Evolutionary conservation across 495 filamentous ascomycete genomes (phyloP).

Genomic region (Penicillium bialowiezense): DNA sequence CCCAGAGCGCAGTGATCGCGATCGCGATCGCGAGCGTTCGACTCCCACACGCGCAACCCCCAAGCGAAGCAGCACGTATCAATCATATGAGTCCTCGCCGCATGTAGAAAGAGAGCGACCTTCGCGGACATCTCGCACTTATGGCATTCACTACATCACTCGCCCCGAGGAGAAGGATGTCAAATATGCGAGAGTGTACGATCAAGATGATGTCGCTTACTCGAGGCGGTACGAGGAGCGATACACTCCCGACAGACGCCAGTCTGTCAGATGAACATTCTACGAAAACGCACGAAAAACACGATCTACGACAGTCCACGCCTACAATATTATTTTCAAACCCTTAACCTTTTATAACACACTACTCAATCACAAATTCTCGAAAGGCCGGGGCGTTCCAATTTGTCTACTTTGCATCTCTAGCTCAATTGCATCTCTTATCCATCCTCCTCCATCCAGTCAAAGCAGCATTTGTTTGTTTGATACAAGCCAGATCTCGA

Average conservation of each 20-base stretch:
- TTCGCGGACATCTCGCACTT: slow-evolving; percentile 13
- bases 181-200: slow-evolving; percentile 17
- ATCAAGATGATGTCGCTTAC: slow-evolving; percentile 14
- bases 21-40: slow-evolving; percentile 16
- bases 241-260: slow-evolving; percentile 21
- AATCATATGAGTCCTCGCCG: slow-evolving; percentile 10
- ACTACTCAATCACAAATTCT: neutral
- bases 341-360: slow-evolving; percentile 4
- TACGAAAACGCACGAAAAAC: slow-evolving; percentile 8
- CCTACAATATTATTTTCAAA: slow-evolving; percentile 14
- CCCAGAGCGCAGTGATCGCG: no score
- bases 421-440: slow-evolving; percentile 8
- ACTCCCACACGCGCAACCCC: slow-evolving; percentile 7
- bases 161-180: slow-evolving; percentile 12
- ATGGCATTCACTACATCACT: slow-evolving; percentile 19
- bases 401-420: slow-evolving; percentile 1
- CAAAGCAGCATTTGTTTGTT: neutral
- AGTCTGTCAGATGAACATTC: slow-evolving; percentile 20
- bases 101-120: slow-evolving; percentile 16
- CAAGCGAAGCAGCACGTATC: slow-evolving; percentile 19
- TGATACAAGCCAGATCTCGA: no score
- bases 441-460: slow-evolving; percentile 9
- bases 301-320: slow-evolving; percentile 21
- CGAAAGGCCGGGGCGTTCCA: slow-evolving; percentile 2
- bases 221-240: slow-evolving; percentile 20